These are phyloP conservation scores for Fusarium anguioides DNA, from an alignment of 2,329 filamentous ascomycete genomes.

Conservation along the genomic window DNA sequence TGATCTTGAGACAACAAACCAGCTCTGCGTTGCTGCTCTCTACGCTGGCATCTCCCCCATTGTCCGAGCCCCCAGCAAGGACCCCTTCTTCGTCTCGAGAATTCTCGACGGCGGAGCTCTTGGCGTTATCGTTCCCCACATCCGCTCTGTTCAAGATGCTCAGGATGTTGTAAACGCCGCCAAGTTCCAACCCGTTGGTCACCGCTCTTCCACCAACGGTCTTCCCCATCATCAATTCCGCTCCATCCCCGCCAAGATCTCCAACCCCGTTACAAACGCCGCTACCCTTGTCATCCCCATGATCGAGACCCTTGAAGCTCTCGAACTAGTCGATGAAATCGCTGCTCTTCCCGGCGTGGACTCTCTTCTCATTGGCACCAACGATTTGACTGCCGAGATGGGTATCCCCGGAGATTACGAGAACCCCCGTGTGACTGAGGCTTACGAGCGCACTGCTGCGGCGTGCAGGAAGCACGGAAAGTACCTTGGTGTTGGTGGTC, in stretches of 20 bases:
- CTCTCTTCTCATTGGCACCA: constrained; percentile 56
- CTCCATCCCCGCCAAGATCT: constrained; percentile 34
- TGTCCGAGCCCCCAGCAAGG: constrained; percentile 41
- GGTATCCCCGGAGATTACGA: constrained; percentile 47
- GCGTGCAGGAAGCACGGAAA: constrained; percentile 54
- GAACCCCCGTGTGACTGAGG: constrained; percentile 37
- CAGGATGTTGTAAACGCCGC: constrained; percentile 43
- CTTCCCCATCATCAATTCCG: constrained; percentile 39
- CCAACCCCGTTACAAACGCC: constrained; percentile 36
- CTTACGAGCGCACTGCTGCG: constrained; percentile 49
- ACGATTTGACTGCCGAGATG: constrained; percentile 57
- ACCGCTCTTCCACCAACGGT: constrained; percentile 40
- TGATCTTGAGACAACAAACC: constrained; percentile 48
- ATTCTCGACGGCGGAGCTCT: constrained; percentile 43
- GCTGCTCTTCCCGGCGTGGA: constrained; percentile 55
- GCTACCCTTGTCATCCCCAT: constrained; percentile 45
- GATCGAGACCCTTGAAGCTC: constrained; percentile 45
- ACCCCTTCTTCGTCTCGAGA: constrained; percentile 43
- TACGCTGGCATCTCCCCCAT: constrained; percentile 46
- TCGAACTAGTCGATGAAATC: constrained; percentile 47
- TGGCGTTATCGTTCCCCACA: constrained; percentile 44
- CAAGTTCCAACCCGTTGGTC: constrained; percentile 44
- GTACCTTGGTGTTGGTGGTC: constrained; percentile 54
- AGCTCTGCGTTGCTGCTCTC: constrained; percentile 48
- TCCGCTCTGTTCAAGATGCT: constrained; percentile 41